These are phyloP conservation scores for Petunia axillaris DNA, from an alignment of 257 asterid genomes.

Conservation along the genomic window DNA sequence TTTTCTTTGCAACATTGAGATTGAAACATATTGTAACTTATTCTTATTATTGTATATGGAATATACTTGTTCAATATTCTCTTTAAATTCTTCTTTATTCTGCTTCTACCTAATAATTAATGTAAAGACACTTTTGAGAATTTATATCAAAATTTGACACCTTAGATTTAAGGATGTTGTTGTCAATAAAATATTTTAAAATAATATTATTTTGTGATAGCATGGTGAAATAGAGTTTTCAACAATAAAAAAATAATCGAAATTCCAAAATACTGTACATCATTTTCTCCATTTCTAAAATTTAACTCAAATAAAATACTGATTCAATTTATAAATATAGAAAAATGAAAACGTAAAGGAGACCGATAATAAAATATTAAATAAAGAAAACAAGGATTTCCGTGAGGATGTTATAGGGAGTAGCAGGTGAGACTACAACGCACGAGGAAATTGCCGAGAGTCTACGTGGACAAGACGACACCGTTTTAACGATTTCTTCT, in stretches of 20 bases:
- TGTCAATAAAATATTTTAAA: neutral
- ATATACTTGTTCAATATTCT: too few relatives aligned
- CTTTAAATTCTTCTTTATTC: too few relatives aligned
- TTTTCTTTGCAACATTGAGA: too few relatives aligned
- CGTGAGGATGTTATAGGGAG: neutral
- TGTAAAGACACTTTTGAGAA: neutral
- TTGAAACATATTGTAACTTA: too few relatives aligned
- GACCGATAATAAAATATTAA: neutral
- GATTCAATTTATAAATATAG: neutral
- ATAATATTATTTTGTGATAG: too few relatives aligned
- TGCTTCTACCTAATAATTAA: too few relatives aligned
- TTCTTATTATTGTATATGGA: too few relatives aligned
- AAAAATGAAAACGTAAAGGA: neutral
- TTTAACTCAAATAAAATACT: neutral
- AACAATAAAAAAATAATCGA: neutral
- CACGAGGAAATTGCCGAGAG: conserved; percentile 24
- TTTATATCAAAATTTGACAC: neutral
- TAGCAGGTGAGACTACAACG: neutral
- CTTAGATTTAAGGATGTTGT: neutral
- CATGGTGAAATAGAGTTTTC: too few relatives aligned
- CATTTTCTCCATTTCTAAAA: neutral
- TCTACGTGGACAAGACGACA: neutral
- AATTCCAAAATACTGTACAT: neutral
- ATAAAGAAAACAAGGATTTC: neutral
- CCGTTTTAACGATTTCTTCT: neutral